Percentiles rank a stretch among this genome's conserved stretches.
phyloP scores from a whole-genome alignment of 495 filamentous ascomycete genomes.

The Saxophila tyrrhenica region DNA sequence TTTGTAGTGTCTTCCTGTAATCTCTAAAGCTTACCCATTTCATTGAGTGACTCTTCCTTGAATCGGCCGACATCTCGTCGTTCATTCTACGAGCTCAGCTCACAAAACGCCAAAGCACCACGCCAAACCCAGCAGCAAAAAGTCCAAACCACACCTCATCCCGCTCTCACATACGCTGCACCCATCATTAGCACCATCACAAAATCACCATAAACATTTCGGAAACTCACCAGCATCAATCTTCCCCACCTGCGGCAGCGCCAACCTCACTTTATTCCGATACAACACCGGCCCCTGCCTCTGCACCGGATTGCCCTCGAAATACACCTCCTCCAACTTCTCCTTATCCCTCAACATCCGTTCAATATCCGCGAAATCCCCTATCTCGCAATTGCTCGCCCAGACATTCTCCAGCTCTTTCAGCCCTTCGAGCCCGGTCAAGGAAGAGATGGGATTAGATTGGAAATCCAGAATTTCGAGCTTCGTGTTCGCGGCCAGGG shows the following conservation, averaged over 20 bases:
- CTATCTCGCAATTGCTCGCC: slow-evolving; percentile 80
- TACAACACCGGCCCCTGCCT: slow-evolving; percentile 62
- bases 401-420: slow-evolving; percentile 77
- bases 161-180: not conserved
- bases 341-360: slow-evolving; percentile 64
- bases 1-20: too few species aligned
- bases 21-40: too few species aligned
- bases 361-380: slow-evolving; percentile 75
- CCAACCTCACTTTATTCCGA: slow-evolving; percentile 81
- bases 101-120: not conserved
- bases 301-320: slow-evolving; percentile 92
- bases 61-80: too few species aligned
- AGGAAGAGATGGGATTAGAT: slow-evolving; percentile 70
- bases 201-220: not conserved
- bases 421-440: slow-evolving; percentile 59
- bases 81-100: too few species aligned
- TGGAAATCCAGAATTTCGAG: slow-evolving; percentile 80
- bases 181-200: not conserved
- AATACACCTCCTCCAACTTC: slow-evolving; percentile 82
- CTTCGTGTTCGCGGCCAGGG: slow-evolving; percentile 53
- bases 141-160: not conserved
- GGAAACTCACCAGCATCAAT: slow-evolving; percentile 88
- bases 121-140: not conserved
- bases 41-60: too few species aligned
- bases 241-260: slow-evolving; percentile 75